phyloP scores from a whole-genome alignment of 2,329 filamentous ascomycete species.

The Alternaria sp. region DNA sequence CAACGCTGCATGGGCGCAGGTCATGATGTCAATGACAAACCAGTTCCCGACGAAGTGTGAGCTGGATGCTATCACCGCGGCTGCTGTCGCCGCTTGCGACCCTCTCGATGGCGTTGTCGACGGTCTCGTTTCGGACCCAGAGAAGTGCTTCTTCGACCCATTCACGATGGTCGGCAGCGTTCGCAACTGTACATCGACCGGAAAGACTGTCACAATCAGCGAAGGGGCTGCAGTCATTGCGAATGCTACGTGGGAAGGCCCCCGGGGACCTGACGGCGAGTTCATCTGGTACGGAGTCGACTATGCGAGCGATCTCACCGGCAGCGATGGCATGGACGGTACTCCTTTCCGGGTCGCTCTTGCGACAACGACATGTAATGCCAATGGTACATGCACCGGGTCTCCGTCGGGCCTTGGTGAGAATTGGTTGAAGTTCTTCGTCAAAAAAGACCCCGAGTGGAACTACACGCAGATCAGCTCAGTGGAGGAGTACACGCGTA shows the following conservation, averaged over 20 bases:
- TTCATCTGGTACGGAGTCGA: conserved; percentile 23
- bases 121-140: conserved; percentile 27
- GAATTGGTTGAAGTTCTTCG: conserved; percentile 11
- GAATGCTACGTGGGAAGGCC: conserved; percentile 23
- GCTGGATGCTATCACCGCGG: conserved; percentile 24
- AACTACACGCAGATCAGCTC: neutral
- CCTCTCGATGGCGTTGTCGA: conserved; percentile 30
- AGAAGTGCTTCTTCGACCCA: conserved; percentile 33
- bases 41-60: conserved; percentile 28
- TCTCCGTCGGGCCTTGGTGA: no score
- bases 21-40: conserved; percentile 28
- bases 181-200: conserved; percentile 13
- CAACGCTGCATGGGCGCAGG: conserved; percentile 21
- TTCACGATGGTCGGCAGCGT: conserved; percentile 17
- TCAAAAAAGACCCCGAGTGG: conserved; percentile 18
- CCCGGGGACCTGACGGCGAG: conserved; percentile 14
- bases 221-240: conserved; percentile 19
- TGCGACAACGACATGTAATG: conserved; percentile 17
- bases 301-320: conserved; percentile 12
- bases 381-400: conserved; percentile 12
- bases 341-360: neutral
- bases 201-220: conserved; percentile 1
- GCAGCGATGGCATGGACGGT: neutral
- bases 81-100: conserved; percentile 32
- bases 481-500: neutral